phyloP scores from a whole-genome alignment of 2,329 filamentous ascomycete genomes.

The Xylariaceae sp. region DNA sequence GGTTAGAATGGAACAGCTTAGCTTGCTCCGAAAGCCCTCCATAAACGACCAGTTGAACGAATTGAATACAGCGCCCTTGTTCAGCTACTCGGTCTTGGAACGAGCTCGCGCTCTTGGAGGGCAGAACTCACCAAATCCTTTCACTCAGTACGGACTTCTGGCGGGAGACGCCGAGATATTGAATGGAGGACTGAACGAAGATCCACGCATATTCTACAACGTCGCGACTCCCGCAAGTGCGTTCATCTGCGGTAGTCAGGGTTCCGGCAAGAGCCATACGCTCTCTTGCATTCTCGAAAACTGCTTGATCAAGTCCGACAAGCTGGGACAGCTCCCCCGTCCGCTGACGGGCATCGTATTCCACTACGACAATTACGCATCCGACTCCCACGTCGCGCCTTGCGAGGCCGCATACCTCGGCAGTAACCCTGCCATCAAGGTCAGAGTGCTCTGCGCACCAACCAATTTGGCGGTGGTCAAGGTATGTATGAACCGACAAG shows the following conservation, averaged over 20 bases:
- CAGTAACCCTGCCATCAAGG: slow-evolving; percentile 38
- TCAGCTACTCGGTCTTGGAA: slow-evolving; percentile 17
- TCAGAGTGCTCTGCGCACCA: slow-evolving; percentile 50
- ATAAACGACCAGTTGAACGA: slow-evolving; percentile 15
- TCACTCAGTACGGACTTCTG: slow-evolving; percentile 24
- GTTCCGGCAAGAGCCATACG: slow-evolving; percentile 60
- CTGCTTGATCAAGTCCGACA: slow-evolving; percentile 43
- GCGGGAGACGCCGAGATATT: slow-evolving; percentile 16
- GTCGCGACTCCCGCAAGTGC: slow-evolving; percentile 48
- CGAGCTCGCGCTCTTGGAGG: slow-evolving; percentile 1
- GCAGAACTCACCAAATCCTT: slow-evolving; percentile 1
- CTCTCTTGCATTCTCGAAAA: slow-evolving; percentile 54
- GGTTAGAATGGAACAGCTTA: not conserved
- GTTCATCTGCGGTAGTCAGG: slow-evolving; percentile 61
- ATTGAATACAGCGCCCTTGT: slow-evolving; percentile 20
- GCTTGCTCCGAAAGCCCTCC: slow-evolving; percentile 11
- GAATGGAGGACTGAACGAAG: slow-evolving; percentile 4
- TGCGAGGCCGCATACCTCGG: slow-evolving; percentile 58
- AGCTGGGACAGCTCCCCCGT: slow-evolving; percentile 34
- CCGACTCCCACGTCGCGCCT: slow-evolving; percentile 42
- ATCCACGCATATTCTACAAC: slow-evolving; percentile 42
- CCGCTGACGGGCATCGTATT: slow-evolving; percentile 59
- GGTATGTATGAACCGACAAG: slow-evolving; percentile 22
- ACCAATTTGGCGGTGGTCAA: slow-evolving; percentile 44
- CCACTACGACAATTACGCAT: slow-evolving; percentile 56